These are phyloP conservation scores for Yarrowia sp. DNA, from an alignment of 805 yeast genomes.

Conservation along the genomic window DNA sequence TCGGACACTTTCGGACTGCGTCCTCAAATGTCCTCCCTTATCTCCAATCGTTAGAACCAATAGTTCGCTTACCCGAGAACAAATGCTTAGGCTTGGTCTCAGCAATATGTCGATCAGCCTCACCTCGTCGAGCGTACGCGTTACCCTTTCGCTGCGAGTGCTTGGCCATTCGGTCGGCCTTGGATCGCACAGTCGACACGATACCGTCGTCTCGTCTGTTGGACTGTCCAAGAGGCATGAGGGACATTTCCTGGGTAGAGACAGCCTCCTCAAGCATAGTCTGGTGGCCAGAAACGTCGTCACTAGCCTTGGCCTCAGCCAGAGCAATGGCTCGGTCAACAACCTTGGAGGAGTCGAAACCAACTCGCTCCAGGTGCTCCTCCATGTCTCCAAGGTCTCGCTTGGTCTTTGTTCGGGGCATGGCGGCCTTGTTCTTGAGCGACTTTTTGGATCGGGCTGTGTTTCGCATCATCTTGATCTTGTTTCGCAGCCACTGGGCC, in stretches of 20 bases:
- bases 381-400: constrained; percentile 73
- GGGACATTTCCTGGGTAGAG: constrained; percentile 41
- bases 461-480: constrained; percentile 88
- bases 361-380: constrained; percentile 82
- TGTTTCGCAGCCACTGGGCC: constrained; percentile 93
- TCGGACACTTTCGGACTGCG: not conserved
- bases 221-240: constrained; percentile 57
- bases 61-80: constrained; percentile 95
- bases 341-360: constrained; percentile 77
- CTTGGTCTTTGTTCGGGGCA: constrained; percentile 75
- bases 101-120: constrained; percentile 87
- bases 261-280: constrained; percentile 53
- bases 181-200: constrained; percentile 73
- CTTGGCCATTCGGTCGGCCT: constrained; percentile 84
- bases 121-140: constrained; percentile 89
- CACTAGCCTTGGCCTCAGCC: constrained; percentile 39
- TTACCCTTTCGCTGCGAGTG: constrained; percentile 91
- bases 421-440: constrained; percentile 79
- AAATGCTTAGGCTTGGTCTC: constrained; percentile 90
- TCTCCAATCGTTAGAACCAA: constrained; percentile 89
- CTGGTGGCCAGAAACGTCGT: constrained; percentile 67
- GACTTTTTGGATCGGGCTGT: constrained; percentile 86
- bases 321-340: constrained; percentile 47
- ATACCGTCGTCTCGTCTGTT: constrained; percentile 81
- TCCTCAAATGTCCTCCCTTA: constrained; percentile 37